phyloP scores from a whole-genome alignment of 1,139 yeast genomes.

The Candida buenavistaensis region DNA sequence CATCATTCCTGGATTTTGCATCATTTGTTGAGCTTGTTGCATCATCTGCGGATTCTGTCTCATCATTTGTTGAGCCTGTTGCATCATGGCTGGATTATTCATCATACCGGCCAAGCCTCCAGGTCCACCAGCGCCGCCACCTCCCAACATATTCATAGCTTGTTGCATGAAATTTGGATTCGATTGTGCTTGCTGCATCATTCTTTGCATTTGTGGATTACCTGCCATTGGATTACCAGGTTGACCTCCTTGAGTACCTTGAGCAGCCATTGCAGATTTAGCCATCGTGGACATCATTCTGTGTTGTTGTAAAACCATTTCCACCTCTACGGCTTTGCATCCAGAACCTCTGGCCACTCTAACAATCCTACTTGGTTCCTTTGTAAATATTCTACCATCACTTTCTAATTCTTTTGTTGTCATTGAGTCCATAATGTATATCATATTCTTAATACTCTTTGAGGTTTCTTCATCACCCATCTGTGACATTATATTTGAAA shows the following conservation, averaged over 20 bases:
- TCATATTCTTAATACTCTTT: slow-evolving; percentile 80
- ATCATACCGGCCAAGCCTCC: slow-evolving; percentile 56
- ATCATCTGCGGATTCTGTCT: slow-evolving; percentile 73
- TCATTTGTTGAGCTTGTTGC: slow-evolving; percentile 57
- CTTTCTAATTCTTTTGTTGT: slow-evolving; percentile 87
- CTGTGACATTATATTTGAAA: slow-evolving; percentile 80
- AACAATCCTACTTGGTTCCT: slow-evolving; percentile 81
- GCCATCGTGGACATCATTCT: slow-evolving; percentile 97
- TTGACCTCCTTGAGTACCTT: slow-evolving; percentile 41
- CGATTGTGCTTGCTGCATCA: slow-evolving; percentile 51
- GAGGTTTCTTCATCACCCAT: slow-evolving; percentile 91
- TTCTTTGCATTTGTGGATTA: slow-evolving; percentile 39
- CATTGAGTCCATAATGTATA: slow-evolving; percentile 95
- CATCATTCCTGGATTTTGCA: slow-evolving; percentile 60
- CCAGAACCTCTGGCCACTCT: slow-evolving; percentile 98
- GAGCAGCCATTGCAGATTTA: slow-evolving; percentile 61
- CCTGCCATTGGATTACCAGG: slow-evolving; percentile 30
- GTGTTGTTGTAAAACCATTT: slow-evolving; percentile 88
- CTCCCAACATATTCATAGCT: slow-evolving; percentile 58
- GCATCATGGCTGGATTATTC: slow-evolving; percentile 45
- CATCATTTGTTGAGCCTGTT: slow-evolving; percentile 58
- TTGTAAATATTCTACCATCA: slow-evolving; percentile 80
- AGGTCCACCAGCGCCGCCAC: slow-evolving; percentile 55
- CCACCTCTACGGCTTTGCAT: slow-evolving; percentile 88
- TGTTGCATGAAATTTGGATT: slow-evolving; percentile 57